phyloP scores from a whole-genome alignment of 2,329 filamentous ascomycete genomes.

The Coniella lustricola region DNA sequence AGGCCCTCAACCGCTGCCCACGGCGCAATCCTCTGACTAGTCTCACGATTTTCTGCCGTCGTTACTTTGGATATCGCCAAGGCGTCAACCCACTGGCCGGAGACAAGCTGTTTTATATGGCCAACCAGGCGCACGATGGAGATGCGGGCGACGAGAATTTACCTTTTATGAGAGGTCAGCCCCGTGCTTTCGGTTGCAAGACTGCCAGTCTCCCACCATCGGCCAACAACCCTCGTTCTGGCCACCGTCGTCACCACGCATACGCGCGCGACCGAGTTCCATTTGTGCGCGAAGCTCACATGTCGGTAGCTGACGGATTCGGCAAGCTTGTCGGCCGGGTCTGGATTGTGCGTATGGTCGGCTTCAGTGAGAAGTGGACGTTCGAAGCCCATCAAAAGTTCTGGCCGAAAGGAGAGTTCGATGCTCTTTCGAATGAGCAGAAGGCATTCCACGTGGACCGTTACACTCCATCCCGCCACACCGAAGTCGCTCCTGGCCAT shows the following conservation, averaged over 20 bases:
- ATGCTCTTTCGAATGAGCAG: background rate
- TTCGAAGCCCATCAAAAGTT: conserved; percentile 7
- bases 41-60: conserved; percentile 28
- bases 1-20: conserved; percentile 20
- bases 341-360: conserved; percentile 28
- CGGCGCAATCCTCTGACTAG: conserved; percentile 20
- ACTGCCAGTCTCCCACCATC: conserved; percentile 13
- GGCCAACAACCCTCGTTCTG: conserved; percentile 9
- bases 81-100: background rate
- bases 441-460: conserved; percentile 8
- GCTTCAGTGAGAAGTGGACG: conserved; percentile 28
- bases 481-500: conserved; percentile 8
- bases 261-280: conserved; percentile 8
- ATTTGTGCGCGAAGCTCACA: conserved; percentile 27
- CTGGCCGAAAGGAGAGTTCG: conserved; percentile 10
- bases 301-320: conserved; percentile 27
- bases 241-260: conserved; percentile 11
- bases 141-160: background rate
- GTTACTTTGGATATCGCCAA: conserved; percentile 25
- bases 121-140: background rate
- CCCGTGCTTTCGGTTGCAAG: background rate
- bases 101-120: background rate
- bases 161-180: background rate
- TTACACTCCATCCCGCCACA: conserved; percentile 11
- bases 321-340: conserved; percentile 24